Evolutionary conservation across 352 stramenopile species (phyloP), one percentile per base, ranked within the genome.

Genomic region (Thraustotheca clavata): DNA sequence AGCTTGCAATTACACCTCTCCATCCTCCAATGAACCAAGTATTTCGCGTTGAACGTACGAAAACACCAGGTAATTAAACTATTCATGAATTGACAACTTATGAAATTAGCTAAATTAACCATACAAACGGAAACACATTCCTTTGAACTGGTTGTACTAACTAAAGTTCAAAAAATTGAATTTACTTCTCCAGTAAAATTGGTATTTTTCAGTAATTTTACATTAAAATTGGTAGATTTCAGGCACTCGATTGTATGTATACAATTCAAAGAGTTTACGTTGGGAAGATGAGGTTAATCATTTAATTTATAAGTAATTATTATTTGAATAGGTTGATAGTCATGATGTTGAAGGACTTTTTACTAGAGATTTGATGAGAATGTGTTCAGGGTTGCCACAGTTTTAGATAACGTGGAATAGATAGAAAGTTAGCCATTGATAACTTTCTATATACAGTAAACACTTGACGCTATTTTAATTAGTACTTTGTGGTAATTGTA

Each of bases 311-410:
- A 27, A 7, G 22, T 33, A 16, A 26, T 43, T 12, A 47, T 16
- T 32, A 29, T 31, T 26, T 26, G 6, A 49, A 39, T 69, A 92
- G 83, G 72, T 66, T 16, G 83, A 92, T 67, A 75, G 75, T 31
- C 83, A 92, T 62, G 83, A 92, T 59, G 75, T 90, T 32, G 83
- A 90, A 75, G 83, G 83, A 22, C 67, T 92, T 12, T 59, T 92
- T 12, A 92, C 83, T 20, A 80, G 83, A 36, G 83, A 92, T 60
- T 71, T 92, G 52, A 92, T 92, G 83, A 80, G 80, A 31, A 69
- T 80, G 29, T 92, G 83, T 72, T 70, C 72, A 3, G 83, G 83
- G 9, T 75, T 90, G 22, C 83, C 83, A 11, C 60, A 73, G 49
- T 92, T 92, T 71, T 92, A 84, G 55, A 6, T n/a, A n/a, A n/a